A percentile compares a stretch with the other conserved stretches of the same genome.
phyloP scores from a whole-genome alignment of 2,329 filamentous ascomycete species.

The Paecilomyces dactylethromorphus region DNA sequence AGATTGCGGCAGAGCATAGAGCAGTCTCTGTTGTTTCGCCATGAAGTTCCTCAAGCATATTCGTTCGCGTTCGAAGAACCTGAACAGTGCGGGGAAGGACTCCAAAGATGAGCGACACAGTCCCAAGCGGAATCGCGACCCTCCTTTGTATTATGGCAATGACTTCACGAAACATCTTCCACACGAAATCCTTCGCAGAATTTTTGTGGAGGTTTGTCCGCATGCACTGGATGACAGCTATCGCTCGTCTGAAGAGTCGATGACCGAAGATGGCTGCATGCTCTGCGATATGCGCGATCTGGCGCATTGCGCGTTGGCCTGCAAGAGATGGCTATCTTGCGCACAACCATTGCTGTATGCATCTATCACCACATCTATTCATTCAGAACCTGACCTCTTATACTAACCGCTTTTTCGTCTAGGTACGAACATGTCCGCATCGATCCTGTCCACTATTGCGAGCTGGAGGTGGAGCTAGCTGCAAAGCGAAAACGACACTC shows the following conservation, averaged over 20 bases:
- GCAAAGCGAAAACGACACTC: slow-evolving; percentile 70
- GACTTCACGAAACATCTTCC: slow-evolving; percentile 53
- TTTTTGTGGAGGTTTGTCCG: slow-evolving; percentile 78
- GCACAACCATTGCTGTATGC: slow-evolving; percentile 59
- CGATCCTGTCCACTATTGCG: slow-evolving; percentile 90
- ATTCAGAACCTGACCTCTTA: neutral
- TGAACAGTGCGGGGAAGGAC: neutral
- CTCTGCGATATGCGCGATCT: slow-evolving; percentile 89
- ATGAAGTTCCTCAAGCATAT: neutral
- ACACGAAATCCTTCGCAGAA: slow-evolving; percentile 61
- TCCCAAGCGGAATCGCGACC: neutral
- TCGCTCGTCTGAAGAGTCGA: slow-evolving; percentile 74
- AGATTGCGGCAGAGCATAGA: neutral
- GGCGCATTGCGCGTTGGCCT: slow-evolving; percentile 69
- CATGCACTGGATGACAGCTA: slow-evolving; percentile 72
- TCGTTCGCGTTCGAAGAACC: neutral
- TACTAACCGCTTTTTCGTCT: slow-evolving; percentile 8
- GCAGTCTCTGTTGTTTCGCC: neutral
- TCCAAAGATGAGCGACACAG: neutral
- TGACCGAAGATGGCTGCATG: slow-evolving; percentile 76
- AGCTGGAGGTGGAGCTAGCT: slow-evolving; percentile 72
- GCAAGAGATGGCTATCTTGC: slow-evolving; percentile 62
- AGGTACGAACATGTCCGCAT: slow-evolving; percentile 89
- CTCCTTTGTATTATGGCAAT: slow-evolving; percentile 1
- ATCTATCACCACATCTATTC: neutral